Base-by-base conservation (phyloP, 2,329 filamentous ascomycete genomes). In the Cercospora janseana region DNA sequence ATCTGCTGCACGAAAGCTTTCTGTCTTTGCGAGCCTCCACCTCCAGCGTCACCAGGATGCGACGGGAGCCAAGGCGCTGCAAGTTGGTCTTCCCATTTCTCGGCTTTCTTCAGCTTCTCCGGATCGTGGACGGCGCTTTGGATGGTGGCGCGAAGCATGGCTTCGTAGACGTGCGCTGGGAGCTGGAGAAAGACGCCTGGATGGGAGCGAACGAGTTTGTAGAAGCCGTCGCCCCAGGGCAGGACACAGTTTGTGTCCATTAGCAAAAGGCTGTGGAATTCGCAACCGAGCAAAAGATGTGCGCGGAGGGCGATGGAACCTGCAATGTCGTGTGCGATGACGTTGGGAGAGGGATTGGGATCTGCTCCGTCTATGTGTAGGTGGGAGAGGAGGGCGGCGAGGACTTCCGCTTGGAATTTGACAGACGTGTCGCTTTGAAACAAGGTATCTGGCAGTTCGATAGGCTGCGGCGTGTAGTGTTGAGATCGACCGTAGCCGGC, bases 321-420 rank as follows among this genome's bases (percentile, higher is more conserved):
- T 1, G 65, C 74, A 27, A 75, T 69, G 23, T 76, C 74, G 50
- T 77, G 74, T 0, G 73, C 73, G 1, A 76, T 54, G 0, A 77
- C 61, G 45, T 73, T 68, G 0, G 73, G 64, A 3, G 49, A 27
- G 34, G 9, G 21, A 13, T 38, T 32, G 10, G 37, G 26, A 12
- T 58, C 60, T 3, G 49, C 55, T 4, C 48, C 50, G 5, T 54
- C 28, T 6, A 58, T 21, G 4, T 61, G 41, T 66, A 72, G 72
- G 13, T 63, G 60, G 5, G 63, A 57, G 46, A 70, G 70, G 0
- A 77, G 64, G 0, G 69, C 71, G 5, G 70, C 61, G 7, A 68
- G 70, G 1, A 64, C 68, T 24, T 68, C 60, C 0, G 70, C 63
- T 52, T 75, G 73, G 23, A 65, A 61, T 1, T 63, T 59, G 6